These are phyloP conservation scores for Cydonia oblonga DNA, from an alignment of 331 rosid species.

Conservation along the genomic window DNA sequence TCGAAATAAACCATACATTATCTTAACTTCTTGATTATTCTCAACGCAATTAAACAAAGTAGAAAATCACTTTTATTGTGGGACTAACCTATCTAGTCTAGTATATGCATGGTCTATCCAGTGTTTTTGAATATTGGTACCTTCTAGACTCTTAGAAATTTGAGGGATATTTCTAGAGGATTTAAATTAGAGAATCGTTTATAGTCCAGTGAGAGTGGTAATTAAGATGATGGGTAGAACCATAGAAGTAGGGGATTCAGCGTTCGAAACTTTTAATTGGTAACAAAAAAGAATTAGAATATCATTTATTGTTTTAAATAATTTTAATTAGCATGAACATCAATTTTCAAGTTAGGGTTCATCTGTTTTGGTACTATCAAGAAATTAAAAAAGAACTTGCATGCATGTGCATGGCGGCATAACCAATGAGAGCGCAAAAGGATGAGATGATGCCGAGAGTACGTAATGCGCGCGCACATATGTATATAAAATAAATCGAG, in stretches of 20 bases:
- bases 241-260: too few relatives aligned
- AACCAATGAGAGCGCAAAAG: conserved; percentile 21
- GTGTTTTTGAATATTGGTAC: neutral
- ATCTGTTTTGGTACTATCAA: neutral
- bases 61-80: neutral
- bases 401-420: conserved; percentile 38
- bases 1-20: neutral
- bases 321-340: neutral
- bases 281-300: too few relatives aligned
- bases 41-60: neutral
- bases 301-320: neutral
- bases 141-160: neutral
- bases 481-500: neutral
- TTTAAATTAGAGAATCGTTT: too few relatives aligned
- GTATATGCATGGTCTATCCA: neutral
- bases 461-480: neutral
- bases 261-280: too few relatives aligned
- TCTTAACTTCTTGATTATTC: neutral
- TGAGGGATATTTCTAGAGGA: neutral
- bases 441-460: conserved; percentile 5
- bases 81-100: neutral
- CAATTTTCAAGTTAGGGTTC: neutral
- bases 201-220: too few relatives aligned
- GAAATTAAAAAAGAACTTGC: conserved; percentile 6
- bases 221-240: too few relatives aligned